Base-by-base conservation (phyloP, 1,284 basidiomycete species). In the Trichosporon sp. region DNA sequence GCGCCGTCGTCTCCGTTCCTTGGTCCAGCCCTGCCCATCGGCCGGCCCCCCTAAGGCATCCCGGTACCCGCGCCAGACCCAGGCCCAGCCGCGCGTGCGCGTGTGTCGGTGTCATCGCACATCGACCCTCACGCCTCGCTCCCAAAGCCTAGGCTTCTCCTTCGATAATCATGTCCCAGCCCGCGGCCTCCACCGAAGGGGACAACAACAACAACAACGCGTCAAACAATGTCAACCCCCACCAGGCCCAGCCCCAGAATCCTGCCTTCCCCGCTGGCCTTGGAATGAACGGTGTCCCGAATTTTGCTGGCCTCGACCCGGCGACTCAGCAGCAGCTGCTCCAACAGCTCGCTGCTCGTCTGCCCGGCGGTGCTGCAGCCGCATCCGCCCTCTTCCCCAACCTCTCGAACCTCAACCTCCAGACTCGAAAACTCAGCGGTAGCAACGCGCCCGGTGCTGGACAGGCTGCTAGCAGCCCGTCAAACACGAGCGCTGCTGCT, bases 311-410 rank as follows among this genome's bases (percentile, higher is more conserved):
- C 4, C 25, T 72, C n/a, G 69, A 72, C 23, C 62, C 31, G 4
- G 15, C 56, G 13, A 47, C 66, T 3, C 71, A 72, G 18, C 71
- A 70, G 38, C 66, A 72, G 63, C 56, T 70, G 25, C 65, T 70
- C n/a, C 68, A 70, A 23, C 71, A 72, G 63, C 34, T 72, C 31
- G 71, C 71, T 15, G 65, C 66, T 5, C 60, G 68, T 5, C 25
- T 65, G 1, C 68, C 70, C 1, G 62, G 53, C 53, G 68, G 64
- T 15, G 42, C 64, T 15, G 67, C 64, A 12, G 67, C 67, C 2
- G 67, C 56, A 31, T 32, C 70, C 12, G 44, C 56, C 66, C 31
- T 68, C 27, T 65, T 72, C 51, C 60, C 68, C 32, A 63, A 66
- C 51, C 66, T 72, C 12, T 15, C 56, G 31, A 69, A 68, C 44